phyloP scores from a whole-genome alignment of 805 yeast species.

The Zygoascus flipseniorum region DNA sequence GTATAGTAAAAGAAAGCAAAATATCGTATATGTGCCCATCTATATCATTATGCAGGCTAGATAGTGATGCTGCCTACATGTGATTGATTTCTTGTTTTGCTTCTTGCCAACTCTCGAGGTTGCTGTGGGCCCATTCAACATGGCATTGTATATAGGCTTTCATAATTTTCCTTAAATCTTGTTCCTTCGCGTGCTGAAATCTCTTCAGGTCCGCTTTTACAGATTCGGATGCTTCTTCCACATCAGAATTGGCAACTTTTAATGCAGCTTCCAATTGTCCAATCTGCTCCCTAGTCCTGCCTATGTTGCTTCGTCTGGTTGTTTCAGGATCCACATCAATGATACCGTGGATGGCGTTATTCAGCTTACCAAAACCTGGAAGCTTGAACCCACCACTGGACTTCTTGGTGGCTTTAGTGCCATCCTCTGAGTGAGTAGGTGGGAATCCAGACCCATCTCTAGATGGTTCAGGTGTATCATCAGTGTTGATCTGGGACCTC shows the following conservation, averaged over 20 bases:
- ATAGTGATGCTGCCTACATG: neutral
- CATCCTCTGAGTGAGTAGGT: slow-evolving; percentile 8
- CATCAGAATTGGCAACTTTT: slow-evolving; percentile 44
- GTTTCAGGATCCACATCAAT: slow-evolving; percentile 61
- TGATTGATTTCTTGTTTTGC: slow-evolving; percentile 6
- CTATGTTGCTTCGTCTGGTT: slow-evolving; percentile 45
- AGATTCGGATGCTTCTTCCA: slow-evolving; percentile 39
- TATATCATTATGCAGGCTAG: neutral
- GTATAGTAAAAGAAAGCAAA: no score
- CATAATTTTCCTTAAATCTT: slow-evolving; percentile 44
- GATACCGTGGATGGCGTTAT: slow-evolving; percentile 47
- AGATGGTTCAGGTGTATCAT: neutral
- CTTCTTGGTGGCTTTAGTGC: slow-evolving; percentile 18
- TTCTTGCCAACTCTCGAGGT: slow-evolving; percentile 53
- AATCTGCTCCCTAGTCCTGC: slow-evolving; percentile 39
- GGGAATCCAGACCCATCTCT: slow-evolving; percentile 3
- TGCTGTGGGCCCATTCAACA: slow-evolving; percentile 59
- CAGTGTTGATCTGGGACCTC: neutral
- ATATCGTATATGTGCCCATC: neutral
- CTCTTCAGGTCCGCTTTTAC: slow-evolving; percentile 33
- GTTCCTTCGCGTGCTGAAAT: slow-evolving; percentile 43
- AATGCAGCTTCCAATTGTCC: slow-evolving; percentile 42
- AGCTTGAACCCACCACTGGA: slow-evolving; percentile 37
- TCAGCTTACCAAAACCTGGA: slow-evolving; percentile 45
- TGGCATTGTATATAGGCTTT: slow-evolving; percentile 46